phyloP scores from a whole-genome alignment of 2,329 filamentous ascomycete species.

The Diaporthe aspalathi region DNA sequence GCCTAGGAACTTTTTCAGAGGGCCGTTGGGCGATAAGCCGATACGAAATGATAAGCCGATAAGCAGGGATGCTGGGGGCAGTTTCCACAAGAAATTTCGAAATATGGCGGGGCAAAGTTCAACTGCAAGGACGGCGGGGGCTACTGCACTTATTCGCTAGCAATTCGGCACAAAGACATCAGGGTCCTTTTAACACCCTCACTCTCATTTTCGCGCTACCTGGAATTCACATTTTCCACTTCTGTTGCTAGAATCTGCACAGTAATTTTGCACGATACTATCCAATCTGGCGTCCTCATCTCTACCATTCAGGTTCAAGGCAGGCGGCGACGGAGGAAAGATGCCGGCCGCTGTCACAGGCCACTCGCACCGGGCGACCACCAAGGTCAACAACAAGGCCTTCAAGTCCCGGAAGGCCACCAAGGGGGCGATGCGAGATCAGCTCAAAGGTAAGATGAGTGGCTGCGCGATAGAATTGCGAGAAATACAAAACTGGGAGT shows the following conservation, averaged over 20 bases:
- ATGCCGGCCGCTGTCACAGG: conserved; percentile 78
- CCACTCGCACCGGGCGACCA: conserved; percentile 93
- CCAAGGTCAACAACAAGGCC: conserved; percentile 86
- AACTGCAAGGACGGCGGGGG: background rate
- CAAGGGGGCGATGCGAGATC: conserved; percentile 87
- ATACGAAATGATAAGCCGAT: conserved; percentile 6
- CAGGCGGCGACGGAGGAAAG: conserved; percentile 72
- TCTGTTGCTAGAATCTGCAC: too few species aligned
- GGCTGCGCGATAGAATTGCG: background rate
- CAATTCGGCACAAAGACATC: background rate
- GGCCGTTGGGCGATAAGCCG: background rate
- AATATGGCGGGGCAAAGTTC: conserved; percentile 31
- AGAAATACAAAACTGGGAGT: too few species aligned
- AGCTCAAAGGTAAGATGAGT: conserved; percentile 76
- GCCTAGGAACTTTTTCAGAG: conserved; percentile 35
- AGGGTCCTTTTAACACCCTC: background rate
- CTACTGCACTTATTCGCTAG: background rate
- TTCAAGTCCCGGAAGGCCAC: conserved; percentile 94
- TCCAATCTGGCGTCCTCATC: conserved; percentile 68
- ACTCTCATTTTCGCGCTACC: background rate
- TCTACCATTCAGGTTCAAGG: conserved; percentile 89
- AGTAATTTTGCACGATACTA: background rate
- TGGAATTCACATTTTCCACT: background rate
- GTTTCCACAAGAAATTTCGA: conserved; percentile 34
- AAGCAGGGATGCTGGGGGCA: conserved; percentile 11